phyloP scores from a whole-genome alignment of 257 asterid species.

The Leptodermis oblonga region DNA sequence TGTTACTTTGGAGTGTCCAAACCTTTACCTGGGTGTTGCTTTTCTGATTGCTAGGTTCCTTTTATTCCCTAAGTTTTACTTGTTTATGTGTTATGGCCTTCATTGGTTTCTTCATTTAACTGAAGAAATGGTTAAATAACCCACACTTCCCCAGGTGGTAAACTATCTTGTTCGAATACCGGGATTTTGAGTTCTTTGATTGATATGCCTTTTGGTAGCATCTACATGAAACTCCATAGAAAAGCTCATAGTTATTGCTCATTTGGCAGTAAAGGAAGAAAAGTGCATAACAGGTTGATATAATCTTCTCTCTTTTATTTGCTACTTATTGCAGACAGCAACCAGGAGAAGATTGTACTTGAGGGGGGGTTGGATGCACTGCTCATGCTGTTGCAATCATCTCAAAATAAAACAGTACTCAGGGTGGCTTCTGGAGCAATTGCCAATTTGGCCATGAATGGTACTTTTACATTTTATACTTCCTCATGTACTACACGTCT shows the following conservation, averaged over 20 bases:
- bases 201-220: background rate
- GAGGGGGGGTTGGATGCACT: constrained; percentile 93
- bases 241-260: background rate
- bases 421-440: constrained; percentile 97
- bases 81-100: background rate
- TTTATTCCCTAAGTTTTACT: background rate
- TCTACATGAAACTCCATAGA: background rate
- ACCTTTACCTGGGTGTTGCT: background rate
- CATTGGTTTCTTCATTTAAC: background rate
- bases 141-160: background rate
- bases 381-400: constrained; percentile 69
- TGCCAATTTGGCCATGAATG: constrained; percentile 96
- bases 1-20: background rate
- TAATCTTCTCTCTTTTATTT: constrained; percentile 7
- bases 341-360: constrained; percentile 75
- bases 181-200: background rate
- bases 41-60: background rate
- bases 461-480: constrained; percentile 33
- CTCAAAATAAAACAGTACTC: constrained; percentile 69
- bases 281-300: background rate
- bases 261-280: background rate
- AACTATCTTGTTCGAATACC: background rate
- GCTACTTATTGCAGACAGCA: constrained; percentile 49
- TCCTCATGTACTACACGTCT: background rate
- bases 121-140: constrained; percentile 3